phyloP scores from a whole-genome alignment of 352 stramenopile genomes.

The Globisporangium perplexum region DNA sequence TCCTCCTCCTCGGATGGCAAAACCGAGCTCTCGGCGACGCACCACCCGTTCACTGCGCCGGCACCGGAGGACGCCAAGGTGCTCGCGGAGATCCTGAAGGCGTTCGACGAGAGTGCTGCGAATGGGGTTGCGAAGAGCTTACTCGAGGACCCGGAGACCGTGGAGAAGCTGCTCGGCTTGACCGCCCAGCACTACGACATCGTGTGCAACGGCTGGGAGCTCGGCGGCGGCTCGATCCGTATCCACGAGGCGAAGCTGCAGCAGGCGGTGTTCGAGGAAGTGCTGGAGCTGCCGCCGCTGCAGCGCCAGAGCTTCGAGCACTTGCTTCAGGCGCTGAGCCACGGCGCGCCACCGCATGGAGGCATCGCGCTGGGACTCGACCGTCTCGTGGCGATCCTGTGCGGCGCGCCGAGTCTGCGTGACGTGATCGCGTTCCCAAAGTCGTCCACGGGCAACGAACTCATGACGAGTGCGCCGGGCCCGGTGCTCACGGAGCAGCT shows the following conservation, averaged over 20 bases:
- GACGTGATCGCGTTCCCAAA: constrained; percentile 92
- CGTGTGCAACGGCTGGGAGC: constrained; percentile 86
- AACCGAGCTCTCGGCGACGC: constrained; percentile 60
- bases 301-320: constrained; percentile 83
- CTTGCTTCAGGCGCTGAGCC: constrained; percentile 68
- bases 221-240: constrained; percentile 83
- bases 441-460: constrained; percentile 81
- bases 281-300: constrained; percentile 58
- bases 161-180: constrained; percentile 52
- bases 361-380: constrained; percentile 86
- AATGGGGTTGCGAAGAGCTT: constrained; percentile 24
- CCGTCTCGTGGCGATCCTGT: constrained; percentile 80
- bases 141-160: constrained; percentile 39
- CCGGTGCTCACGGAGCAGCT: constrained; percentile 62
- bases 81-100: constrained; percentile 38
- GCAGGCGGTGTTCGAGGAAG: constrained; percentile 67
- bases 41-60: constrained; percentile 86
- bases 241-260: constrained; percentile 76
- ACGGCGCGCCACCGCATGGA: constrained; percentile 77
- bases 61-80: constrained; percentile 32
- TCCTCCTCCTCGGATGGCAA: constrained; percentile 10
- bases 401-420: constrained; percentile 64
- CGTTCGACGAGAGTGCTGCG: constrained; percentile 3
- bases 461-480: constrained; percentile 79
- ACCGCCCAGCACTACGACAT: constrained; percentile 84